phyloP scores from a whole-genome alignment of 1,139 yeast species.

The Kodamaea sp. region DNA sequence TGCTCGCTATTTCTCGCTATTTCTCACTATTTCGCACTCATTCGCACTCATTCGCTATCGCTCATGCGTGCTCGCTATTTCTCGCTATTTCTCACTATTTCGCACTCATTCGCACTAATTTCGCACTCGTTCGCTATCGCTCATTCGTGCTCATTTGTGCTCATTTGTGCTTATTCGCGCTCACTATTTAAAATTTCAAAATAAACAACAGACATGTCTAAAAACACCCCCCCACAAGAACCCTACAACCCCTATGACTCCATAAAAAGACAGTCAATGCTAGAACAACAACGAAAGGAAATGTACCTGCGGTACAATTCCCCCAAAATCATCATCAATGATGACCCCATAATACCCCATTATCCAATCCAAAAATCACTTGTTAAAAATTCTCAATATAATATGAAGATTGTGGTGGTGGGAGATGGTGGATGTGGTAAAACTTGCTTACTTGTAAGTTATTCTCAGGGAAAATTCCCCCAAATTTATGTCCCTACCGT shows the following conservation, averaged over 20 bases:
- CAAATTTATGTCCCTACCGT: constrained; percentile 82
- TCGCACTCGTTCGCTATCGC: too few relatives aligned
- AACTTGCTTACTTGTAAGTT: constrained; percentile 80
- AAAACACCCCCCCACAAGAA: constrained; percentile 7
- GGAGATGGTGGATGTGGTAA: constrained; percentile 97
- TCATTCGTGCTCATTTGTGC: not conserved
- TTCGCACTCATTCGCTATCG: too few relatives aligned
- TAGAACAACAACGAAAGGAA: constrained; percentile 22
- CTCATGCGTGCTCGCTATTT: too few relatives aligned
- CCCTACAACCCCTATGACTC: constrained; percentile 29
- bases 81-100: too few relatives aligned
- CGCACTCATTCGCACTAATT: too few relatives aligned
- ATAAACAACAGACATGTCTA: not conserved
- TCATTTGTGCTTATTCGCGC: not conserved
- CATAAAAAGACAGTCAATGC: constrained; percentile 21
- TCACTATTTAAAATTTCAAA: not conserved
- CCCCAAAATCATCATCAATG: constrained; percentile 33
- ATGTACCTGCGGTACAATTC: constrained; percentile 17
- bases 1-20: too few relatives aligned
- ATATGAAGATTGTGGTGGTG: constrained; percentile 74
- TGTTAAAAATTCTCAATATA: constrained; percentile 34
- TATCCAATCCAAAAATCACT: constrained; percentile 32
- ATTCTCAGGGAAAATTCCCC: constrained; percentile 76
- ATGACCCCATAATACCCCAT: constrained; percentile 39
- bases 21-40: too few relatives aligned